Conservation (phyloP, 2,329 filamentous ascomycete species). For the Trichoderma atroviride region DNA sequence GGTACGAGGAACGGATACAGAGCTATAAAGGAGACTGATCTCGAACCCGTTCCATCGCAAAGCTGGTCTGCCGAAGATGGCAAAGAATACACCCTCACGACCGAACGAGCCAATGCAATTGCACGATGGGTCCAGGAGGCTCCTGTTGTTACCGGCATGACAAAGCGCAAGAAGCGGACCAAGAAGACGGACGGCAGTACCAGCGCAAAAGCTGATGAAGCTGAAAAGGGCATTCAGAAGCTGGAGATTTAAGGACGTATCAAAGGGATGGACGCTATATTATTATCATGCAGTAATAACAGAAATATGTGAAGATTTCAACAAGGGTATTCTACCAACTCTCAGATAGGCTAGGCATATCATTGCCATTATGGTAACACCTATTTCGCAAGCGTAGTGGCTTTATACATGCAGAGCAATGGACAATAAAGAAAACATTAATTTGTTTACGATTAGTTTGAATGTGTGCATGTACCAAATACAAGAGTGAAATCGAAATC, state of each 20-base stretch:
- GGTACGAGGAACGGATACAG: neutral
- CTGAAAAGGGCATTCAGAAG: neutral
- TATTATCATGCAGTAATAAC: neutral
- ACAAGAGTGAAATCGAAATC: neutral
- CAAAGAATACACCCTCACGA: conserved; percentile 69
- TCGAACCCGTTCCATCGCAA: conserved; percentile 41
- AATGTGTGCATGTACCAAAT: neutral
- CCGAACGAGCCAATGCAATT: conserved; percentile 69
- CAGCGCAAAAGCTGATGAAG: neutral
- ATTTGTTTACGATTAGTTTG: neutral
- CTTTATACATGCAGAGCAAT: neutral
- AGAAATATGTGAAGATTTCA: neutral
- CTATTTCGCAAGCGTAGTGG: neutral
- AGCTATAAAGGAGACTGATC: neutral
- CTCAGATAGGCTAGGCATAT: neutral
- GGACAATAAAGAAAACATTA: neutral
- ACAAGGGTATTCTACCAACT: neutral
- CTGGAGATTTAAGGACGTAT: neutral
- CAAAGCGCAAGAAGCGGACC: conserved; percentile 44
- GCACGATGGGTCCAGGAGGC: conserved; percentile 69
- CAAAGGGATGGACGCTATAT: neutral
- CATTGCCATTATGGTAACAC: neutral
- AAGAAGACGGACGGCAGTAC: conserved; percentile 31
- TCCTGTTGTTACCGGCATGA: conserved; percentile 45
- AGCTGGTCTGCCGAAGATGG: conserved; percentile 67